Base-by-base conservation (phyloP, 140 eudicot genomes). In the Oenanthe javanica region DNA sequence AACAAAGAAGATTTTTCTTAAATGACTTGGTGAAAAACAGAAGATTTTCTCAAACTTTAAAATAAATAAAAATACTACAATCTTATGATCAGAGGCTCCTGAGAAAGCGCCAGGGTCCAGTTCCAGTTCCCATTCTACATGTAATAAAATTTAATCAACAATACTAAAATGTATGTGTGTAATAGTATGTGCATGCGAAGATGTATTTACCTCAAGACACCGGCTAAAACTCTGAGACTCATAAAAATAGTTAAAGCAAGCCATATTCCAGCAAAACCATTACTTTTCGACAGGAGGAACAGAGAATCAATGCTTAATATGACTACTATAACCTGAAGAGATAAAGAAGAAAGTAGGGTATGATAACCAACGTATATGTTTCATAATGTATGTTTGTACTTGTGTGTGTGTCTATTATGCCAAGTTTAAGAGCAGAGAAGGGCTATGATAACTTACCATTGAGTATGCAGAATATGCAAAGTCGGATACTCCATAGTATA, bases 391-490 rank as follows among this genome's bases (percentile, higher is more conserved):
- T 12, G 13, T 13, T 31, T 31, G 31, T 31, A 12, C 2, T 10
- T 50, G 15, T 51, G 21, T 15, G 19, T 11, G 1, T 14, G 46
- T 64, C 7, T 11, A n/a, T 42, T 59, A 2, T 5, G 12, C 50
- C 47, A 10, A 6, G 19, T 14, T 72, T 40, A 8, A n/a, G 11
- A 38, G 25, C 2, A 15, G 48, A 3, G n/a, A 40, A 16, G 27
- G 52, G 51, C 6, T 7, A 18, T 72, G 78, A 43, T 9, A 9
- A 71, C 66, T 84, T 76, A 90, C 98, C 98, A 94, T 94, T 67
- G 98, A 94, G 80, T 90, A 94, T 6, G 98, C 96, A 69, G 98
- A 88, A 79, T 90, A 92, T 21, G 94, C 92, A 69, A 92, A 94
- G 79, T 92, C 98, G 4, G 92, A 88, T 36, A 92, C 96, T 40